A percentile compares a stretch with the other conserved stretches of the same genome.
These are phyloP conservation scores for Camillea tinctor DNA, from an alignment of 2,329 filamentous ascomycete genomes.

Conservation along the genomic window DNA sequence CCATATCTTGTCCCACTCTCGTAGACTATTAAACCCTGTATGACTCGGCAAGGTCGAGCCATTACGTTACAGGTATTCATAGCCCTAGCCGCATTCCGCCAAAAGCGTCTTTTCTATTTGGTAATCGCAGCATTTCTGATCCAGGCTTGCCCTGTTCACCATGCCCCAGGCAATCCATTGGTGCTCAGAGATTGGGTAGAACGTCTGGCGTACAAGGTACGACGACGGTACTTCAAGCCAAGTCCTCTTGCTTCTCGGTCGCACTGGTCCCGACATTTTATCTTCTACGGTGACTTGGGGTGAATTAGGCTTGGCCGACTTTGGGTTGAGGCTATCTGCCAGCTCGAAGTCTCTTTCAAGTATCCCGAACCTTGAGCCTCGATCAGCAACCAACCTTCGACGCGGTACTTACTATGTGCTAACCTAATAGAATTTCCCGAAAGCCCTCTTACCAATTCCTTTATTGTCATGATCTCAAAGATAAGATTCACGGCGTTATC, in stretches of 20 bases:
- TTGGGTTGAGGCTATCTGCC: neutral
- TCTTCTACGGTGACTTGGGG: neutral
- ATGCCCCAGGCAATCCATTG: constrained; percentile 7
- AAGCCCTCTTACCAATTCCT: constrained; percentile 23
- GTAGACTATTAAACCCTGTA: constrained; percentile 1
- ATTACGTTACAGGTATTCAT: constrained; percentile 50
- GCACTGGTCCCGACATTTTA: neutral
- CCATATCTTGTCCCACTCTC: neutral
- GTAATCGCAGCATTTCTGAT: constrained; percentile 40
- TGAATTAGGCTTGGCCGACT: neutral
- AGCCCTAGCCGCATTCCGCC: constrained; percentile 32
- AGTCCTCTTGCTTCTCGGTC: neutral
- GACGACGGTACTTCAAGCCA: neutral
- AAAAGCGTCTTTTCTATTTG: constrained; percentile 43
- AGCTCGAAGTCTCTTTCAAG: constrained; percentile 1
- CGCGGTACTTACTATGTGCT: constrained; percentile 3
- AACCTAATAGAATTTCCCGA: constrained; percentile 7
- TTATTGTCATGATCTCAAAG: constrained; percentile 30
- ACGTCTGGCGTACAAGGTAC: constrained; percentile 3
- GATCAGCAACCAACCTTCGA: neutral
- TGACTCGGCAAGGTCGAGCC: constrained; percentile 33
- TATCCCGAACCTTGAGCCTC: constrained; percentile 1
- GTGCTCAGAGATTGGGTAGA: constrained; percentile 18
- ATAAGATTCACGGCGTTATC: constrained; percentile 32
- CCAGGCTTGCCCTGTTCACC: constrained; percentile 20